phyloP scores from a whole-genome alignment of 768 basidiomycete species.

The Boletus speciosus region DNA sequence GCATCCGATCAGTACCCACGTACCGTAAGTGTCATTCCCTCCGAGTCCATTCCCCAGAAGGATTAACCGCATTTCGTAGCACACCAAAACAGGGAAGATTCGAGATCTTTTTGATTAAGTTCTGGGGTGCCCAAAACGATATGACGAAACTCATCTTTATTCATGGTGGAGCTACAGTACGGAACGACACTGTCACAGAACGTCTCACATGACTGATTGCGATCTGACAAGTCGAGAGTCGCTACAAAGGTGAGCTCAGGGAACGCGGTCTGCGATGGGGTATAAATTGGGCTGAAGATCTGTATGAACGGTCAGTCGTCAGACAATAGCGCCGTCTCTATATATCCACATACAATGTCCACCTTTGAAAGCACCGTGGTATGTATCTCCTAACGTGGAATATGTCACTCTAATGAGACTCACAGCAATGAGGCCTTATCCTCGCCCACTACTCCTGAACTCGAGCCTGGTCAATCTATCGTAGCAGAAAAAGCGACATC shows the following conservation, averaged over 20 bases:
- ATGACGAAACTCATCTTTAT: not conserved
- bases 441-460: no score
- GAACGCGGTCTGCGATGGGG: not conserved
- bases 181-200: not conserved
- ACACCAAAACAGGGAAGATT: not conserved
- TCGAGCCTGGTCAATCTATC: no score
- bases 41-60: not conserved
- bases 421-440: not conserved
- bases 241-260: not conserved
- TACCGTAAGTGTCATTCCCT: not conserved
- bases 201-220: not conserved
- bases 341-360: not conserved
- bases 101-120: not conserved
- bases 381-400: not conserved
- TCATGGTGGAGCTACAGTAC: no score
- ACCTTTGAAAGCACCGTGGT: not conserved
- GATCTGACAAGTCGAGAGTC: not conserved
- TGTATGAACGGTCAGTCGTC: not conserved
- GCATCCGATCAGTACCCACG: not conserved
- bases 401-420: not conserved
- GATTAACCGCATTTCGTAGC: not conserved
- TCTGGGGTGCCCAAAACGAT: not conserved
- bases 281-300: not conserved
- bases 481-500: no score
- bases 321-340: not conserved